phyloP scores from a whole-genome alignment of 2,329 filamentous ascomycete species.

The Hypoxylon sp. region DNA sequence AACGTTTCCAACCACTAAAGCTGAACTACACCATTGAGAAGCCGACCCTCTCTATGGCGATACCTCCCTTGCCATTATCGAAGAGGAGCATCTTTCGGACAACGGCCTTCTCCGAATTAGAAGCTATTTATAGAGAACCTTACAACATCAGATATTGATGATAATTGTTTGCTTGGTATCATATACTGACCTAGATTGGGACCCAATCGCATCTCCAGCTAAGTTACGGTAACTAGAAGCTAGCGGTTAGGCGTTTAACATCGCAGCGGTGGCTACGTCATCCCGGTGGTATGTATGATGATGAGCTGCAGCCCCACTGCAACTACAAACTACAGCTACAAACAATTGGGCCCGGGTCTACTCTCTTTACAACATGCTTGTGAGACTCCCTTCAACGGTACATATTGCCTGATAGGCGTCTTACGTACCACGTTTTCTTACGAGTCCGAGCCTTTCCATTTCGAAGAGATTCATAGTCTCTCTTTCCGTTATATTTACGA shows the following conservation, averaged over 20 bases:
- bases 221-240: neutral
- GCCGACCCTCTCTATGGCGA: neutral
- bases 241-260: too few species aligned
- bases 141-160: neutral
- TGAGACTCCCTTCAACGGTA: slow-evolving; percentile 9
- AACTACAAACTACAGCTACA: slow-evolving; percentile 25
- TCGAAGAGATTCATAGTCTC: slow-evolving; percentile 7
- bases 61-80: neutral
- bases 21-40: neutral
- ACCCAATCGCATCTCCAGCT: neutral
- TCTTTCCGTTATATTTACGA: slow-evolving; percentile 16
- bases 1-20: neutral
- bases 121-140: neutral
- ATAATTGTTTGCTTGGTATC: neutral
- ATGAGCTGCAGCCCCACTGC: slow-evolving; percentile 37
- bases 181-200: neutral
- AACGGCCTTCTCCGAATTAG: neutral
- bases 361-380: slow-evolving; percentile 3
- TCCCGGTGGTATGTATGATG: slow-evolving; percentile 6
- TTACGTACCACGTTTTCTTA: slow-evolving; percentile 6
- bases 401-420: slow-evolving; percentile 12
- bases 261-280: too few species aligned
- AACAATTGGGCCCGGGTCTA: slow-evolving; percentile 23
- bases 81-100: neutral
- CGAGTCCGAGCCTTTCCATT: slow-evolving; percentile 4